Evolutionary conservation across 2,329 filamentous ascomycete genomes (phyloP).

Genomic region (Arthrobotrys megalospora): DNA sequence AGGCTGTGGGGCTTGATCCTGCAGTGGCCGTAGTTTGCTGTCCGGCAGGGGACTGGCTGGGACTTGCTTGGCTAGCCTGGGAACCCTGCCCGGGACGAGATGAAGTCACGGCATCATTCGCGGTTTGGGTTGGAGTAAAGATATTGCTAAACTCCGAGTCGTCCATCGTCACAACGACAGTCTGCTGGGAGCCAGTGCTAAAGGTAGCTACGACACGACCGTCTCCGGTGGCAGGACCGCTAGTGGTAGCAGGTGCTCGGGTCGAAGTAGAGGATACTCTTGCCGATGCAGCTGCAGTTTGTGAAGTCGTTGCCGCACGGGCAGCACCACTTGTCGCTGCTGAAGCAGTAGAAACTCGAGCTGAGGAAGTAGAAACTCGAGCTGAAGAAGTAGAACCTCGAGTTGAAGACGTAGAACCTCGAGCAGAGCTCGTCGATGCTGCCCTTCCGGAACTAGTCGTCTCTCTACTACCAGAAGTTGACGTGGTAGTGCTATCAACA

Average conservation of each 20-base stretch:
- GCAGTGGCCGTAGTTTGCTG: not conserved
- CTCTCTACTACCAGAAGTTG: not conserved
- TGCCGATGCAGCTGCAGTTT: not conserved
- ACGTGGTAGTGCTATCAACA: constrained; percentile 6
- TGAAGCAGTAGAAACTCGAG: not conserved
- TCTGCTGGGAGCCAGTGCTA: constrained; percentile 25
- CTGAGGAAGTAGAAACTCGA: not conserved
- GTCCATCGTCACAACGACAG: constrained; percentile 37
- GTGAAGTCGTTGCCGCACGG: not conserved
- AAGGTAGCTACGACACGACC: constrained; percentile 18
- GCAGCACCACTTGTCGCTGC: not conserved
- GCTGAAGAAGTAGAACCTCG: too few relatives aligned
- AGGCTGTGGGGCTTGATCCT: not conserved
- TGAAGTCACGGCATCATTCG: not conserved
- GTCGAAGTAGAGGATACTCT: not conserved
- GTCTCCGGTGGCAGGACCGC: not conserved
- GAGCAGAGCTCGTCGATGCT: not conserved
- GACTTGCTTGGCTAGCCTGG: not conserved
- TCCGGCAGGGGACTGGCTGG: not conserved
- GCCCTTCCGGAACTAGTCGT: not conserved
- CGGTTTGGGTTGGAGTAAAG: constrained; percentile 13
- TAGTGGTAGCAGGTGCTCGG: not conserved
- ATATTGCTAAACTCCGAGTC: constrained; percentile 28
- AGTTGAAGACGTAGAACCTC: not conserved
- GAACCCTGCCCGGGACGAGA: not conserved